Base-by-base conservation (phyloP, 2,329 filamentous ascomycete genomes). In the Penicillium hesseltinei region DNA sequence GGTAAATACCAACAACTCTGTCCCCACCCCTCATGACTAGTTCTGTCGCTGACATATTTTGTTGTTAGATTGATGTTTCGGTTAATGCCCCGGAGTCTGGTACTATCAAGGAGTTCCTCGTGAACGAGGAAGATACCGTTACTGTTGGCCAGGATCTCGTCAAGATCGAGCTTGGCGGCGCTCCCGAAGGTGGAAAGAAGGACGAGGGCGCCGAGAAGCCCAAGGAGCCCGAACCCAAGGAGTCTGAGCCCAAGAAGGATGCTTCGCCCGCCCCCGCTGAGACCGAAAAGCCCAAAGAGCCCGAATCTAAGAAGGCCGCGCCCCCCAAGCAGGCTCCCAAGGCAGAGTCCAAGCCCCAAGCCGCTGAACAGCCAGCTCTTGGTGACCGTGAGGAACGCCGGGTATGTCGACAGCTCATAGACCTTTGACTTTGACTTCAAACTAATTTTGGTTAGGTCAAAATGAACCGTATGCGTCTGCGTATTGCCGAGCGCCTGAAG, bases 401-500 rank as follows among this genome's bases (percentile, higher is more conserved):
- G 60, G 92, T 93, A 85, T 65, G 89, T 80, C 38, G 25, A 31
- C 27, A 2, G 8, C 6, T n/a, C n/a, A 27, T 39, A 21, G 2
- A 21, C 7, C 31, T n/a, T 29, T 17, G 31, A 25, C 8, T 3
- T 25, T 46, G 29, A 5, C 9, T 21, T 36, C 9, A 6, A 27
- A 17, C 53, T 56, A 43, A 56, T 51, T 7, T 19, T 38, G n/a
- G 51, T 62, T 68, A 94, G 90, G 91, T 97, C 71, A 99, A 99
- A 84, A 99, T 99, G 94, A 97, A 97, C 82, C 91, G 94, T 64
- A 99, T 99, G 94, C 92, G 94, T 65, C 86, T 97, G 60, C 88
- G 94, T 61, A 99, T 97, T 67, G 91, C 94, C 50, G 94, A 99
- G 81, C 92, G 94, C 67, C 85, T 99, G 64, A 99, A 99, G 86